These are phyloP conservation scores for Ascochyta pisi DNA, from an alignment of 2,329 filamentous ascomycete genomes.

Conservation along the genomic window DNA sequence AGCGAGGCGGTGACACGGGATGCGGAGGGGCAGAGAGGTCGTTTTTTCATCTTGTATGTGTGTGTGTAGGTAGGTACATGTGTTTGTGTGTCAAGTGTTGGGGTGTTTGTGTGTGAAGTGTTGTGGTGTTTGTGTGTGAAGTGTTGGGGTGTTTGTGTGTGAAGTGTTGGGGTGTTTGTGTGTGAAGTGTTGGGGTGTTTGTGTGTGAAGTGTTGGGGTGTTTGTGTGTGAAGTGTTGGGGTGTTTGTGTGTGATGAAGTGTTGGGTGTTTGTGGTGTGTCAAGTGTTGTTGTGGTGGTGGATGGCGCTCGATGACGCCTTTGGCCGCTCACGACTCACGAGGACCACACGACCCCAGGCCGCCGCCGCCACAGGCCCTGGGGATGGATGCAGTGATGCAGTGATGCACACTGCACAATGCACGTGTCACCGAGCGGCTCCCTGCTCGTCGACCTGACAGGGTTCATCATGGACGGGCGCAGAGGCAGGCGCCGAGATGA, in stretches of 20 bases:
- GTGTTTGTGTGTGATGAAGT: no score
- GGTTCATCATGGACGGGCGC: neutral
- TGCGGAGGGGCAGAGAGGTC: slow-evolving; percentile 57
- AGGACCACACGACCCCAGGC: slow-evolving; percentile 7
- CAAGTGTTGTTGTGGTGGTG: no score
- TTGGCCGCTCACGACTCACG: neutral
- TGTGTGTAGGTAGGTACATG: neutral
- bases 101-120: no score
- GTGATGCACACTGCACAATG: neutral
- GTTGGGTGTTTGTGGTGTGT: neutral
- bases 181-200: no score
- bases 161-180: no score
- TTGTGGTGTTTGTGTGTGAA: no score
- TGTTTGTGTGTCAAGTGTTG: no score
- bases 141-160: no score
- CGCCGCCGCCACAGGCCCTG: neutral
- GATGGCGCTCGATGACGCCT: slow-evolving; percentile 16
- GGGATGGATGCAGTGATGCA: neutral
- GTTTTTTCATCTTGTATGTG: slow-evolving; percentile 35
- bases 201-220: no score
- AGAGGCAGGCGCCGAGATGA: neutral
- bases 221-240: no score
- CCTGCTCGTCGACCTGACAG: neutral
- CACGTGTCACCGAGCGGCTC: slow-evolving; percentile 5
- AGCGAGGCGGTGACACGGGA: slow-evolving; percentile 69